Conservation (phyloP, 2,329 filamentous ascomycete species). For the Cercospora sojina region DNA sequence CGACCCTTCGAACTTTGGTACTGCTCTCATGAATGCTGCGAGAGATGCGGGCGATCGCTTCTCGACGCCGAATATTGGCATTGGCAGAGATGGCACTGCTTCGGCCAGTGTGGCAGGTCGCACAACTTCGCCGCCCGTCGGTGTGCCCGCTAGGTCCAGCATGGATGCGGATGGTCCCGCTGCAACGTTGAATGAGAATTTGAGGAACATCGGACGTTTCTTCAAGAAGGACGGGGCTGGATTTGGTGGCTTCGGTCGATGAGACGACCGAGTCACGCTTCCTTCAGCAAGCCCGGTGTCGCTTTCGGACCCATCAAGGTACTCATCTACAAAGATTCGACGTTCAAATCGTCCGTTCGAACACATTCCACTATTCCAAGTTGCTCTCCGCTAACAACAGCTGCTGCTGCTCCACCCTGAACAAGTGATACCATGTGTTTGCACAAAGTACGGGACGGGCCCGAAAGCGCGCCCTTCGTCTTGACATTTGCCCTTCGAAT, state of each 20-base stretch:
- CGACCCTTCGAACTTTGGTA: slow-evolving; percentile 78
- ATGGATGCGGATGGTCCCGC: slow-evolving; percentile 40
- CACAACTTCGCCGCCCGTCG: slow-evolving; percentile 34
- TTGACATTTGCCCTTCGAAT: background rate
- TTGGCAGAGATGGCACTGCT: slow-evolving; percentile 28
- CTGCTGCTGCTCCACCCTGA: background rate
- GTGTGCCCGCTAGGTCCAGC: slow-evolving; percentile 24
- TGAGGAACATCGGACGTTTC: slow-evolving; percentile 95
- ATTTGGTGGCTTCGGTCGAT: slow-evolving; percentile 39
- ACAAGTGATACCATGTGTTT: background rate
- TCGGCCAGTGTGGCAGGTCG: slow-evolving; percentile 37
- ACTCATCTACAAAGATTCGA: background rate
- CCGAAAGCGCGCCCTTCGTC: background rate
- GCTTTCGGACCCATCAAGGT: background rate
- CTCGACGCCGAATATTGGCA: slow-evolving; percentile 47
- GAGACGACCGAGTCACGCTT: background rate
- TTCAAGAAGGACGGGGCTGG: slow-evolving; percentile 80
- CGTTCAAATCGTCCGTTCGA: background rate
- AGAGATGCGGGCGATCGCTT: slow-evolving; percentile 79
- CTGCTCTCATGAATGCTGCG: slow-evolving; percentile 77
- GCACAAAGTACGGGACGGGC: background rate
- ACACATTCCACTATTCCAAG: background rate
- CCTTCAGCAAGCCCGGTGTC: background rate
- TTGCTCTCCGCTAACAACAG: background rate
- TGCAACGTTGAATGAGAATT: slow-evolving; percentile 82